Base-by-base conservation (phyloP, 495 filamentous ascomycete genomes). In the Hypoxylon subgilvum region DNA sequence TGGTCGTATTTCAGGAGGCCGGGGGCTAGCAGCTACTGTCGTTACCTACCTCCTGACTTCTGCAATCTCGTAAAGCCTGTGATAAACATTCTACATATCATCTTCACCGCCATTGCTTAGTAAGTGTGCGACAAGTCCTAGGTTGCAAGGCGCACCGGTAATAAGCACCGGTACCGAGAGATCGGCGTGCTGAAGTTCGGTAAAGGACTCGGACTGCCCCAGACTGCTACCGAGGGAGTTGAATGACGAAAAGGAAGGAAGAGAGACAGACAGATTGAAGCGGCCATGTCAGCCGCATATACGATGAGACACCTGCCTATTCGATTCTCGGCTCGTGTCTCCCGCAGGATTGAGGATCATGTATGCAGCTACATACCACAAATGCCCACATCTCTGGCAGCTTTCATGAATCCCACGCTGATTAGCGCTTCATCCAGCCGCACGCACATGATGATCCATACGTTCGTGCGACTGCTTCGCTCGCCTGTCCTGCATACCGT, bases 311-410 rank as follows among this genome's bases (percentile, higher is more conserved):
- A 56, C 51, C 58, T 56, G 51, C 51, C 44, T 52, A 55, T 62
- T 62, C 45, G 19, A 56, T 55, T 19, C 46, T 56, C 40, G 45
- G 51, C 9, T 41, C 45, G 18, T 53, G 19, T 62, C 44, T 51
- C 44, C 58, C 45, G 58, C 46, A 62, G 58, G 58, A 62, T 62
- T 62, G 44, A 46, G 39, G 10, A 62, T 55, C 46, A 51, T 55
- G 45, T 52, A 52, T 43, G 31, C 43, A 50, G 6, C 2, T 48
- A 42, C 52, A 30, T 47, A 47, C n/a, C 52, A 49, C 27, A 34
- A 32, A 62, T 56, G 39, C 45, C 38, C 58, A 62, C 40, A 41
- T 35, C 40, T 31, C 42, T 35, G 47, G 36, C 52, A 32, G 52
- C 52, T 46, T n/a, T n/a, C 31, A 35, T 52, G 35, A 18, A 28